Evolutionary conservation across 225 moss, liverwort and hornwort genomes (phyloP).

Genomic region (Pseudisothecium myosuroides): DNA sequence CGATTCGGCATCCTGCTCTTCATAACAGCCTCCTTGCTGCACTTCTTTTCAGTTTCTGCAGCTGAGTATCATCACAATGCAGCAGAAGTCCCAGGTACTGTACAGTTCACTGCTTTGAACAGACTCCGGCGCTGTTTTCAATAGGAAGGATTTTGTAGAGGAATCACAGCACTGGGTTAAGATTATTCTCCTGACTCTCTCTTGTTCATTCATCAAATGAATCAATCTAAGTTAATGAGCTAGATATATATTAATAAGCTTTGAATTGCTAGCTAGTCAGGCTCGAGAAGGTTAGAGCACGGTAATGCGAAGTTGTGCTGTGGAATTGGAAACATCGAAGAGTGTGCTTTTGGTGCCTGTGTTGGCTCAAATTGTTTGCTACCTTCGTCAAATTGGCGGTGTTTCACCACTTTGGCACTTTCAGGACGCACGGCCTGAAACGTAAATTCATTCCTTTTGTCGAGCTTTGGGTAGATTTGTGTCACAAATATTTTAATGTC

Average conservation of each 20-base stretch:
- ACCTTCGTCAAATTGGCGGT: background rate
- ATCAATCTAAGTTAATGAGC: background rate
- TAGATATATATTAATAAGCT: background rate
- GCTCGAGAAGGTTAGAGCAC: too few species aligned
- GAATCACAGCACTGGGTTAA: background rate
- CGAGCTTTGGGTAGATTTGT: background rate
- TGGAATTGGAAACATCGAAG: background rate
- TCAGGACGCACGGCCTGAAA: background rate
- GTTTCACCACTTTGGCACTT: background rate
- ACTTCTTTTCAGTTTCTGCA: background rate
- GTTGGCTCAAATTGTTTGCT: background rate
- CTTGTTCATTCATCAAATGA: background rate
- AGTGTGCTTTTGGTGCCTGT: background rate
- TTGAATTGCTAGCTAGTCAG: background rate
- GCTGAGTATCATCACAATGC: background rate
- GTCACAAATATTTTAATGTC: background rate
- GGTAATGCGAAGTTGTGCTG: background rate
- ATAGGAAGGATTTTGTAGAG: background rate
- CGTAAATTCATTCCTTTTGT: background rate
- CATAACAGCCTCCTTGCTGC: background rate
- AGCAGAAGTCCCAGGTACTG: background rate
- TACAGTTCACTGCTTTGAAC: background rate
- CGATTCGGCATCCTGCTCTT: background rate
- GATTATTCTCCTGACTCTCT: too few species aligned
- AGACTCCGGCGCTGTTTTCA: background rate